phyloP scores from a whole-genome alignment of 768 basidiomycete species.

The Terana coerulea region DNA sequence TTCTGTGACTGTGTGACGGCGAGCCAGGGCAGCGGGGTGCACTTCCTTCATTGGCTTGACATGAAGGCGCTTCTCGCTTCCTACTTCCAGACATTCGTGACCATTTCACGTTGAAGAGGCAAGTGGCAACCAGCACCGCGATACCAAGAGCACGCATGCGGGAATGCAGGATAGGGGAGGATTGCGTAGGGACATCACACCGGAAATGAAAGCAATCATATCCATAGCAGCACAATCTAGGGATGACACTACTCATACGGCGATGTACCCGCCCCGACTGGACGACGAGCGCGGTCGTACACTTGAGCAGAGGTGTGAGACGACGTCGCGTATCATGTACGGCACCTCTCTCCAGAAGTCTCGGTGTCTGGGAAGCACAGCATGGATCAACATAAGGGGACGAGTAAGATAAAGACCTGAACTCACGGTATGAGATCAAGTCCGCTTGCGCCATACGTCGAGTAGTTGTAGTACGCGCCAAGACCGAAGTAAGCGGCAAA shows the following conservation, averaged over 20 bases:
- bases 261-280: slow-evolving; percentile 70
- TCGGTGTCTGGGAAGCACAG: slow-evolving; percentile 54
- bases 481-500: slow-evolving; percentile 68
- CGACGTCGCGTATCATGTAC: slow-evolving; percentile 76
- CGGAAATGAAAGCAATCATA: background rate
- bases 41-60: background rate
- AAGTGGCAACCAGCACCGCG: no score
- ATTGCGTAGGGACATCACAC: background rate
- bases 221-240: slow-evolving; percentile 1
- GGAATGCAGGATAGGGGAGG: background rate
- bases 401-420: slow-evolving; percentile 9
- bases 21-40: background rate
- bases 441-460: slow-evolving; percentile 81
- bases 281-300: slow-evolving; percentile 63
- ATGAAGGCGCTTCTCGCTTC: background rate
- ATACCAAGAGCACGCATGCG: no score
- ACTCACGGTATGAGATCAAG: slow-evolving; percentile 82
- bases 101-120: no score
- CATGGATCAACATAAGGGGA: background rate
- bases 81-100: no score
- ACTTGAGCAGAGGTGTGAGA: slow-evolving; percentile 71
- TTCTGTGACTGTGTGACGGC: background rate
- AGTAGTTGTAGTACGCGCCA: slow-evolving; percentile 87
- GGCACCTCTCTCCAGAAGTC: slow-evolving; percentile 91
- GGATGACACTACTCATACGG: no score